Evolutionary conservation across 2,329 filamentous ascomycete genomes (phyloP).

Genomic region (Cercospora beticola): DNA sequence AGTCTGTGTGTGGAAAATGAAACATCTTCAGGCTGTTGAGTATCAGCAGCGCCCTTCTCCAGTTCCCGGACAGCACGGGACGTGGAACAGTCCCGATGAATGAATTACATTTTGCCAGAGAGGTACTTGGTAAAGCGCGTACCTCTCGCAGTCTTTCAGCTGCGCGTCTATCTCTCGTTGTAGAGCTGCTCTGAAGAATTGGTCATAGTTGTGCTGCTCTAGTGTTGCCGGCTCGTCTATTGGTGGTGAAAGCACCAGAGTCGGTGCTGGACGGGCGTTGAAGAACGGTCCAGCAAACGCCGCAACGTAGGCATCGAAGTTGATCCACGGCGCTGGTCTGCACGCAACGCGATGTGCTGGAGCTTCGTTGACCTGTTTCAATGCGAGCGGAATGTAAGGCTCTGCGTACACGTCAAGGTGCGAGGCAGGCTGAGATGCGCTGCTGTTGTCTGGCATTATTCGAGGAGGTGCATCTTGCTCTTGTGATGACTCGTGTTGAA

Average conservation of each 20-base stretch:
- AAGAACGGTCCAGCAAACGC: slow-evolving; percentile 20
- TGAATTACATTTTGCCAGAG: slow-evolving; percentile 8
- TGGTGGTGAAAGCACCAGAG: background rate
- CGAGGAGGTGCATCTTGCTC: background rate
- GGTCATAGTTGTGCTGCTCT: background rate
- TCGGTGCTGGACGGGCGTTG: background rate
- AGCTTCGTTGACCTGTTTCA: slow-evolving; percentile 21
- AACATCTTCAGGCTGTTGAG: slow-evolving; percentile 12
- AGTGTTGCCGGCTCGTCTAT: background rate
- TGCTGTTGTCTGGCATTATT: background rate
- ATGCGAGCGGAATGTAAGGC: slow-evolving; percentile 26
- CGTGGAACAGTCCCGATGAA: background rate
- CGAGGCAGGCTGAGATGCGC: background rate
- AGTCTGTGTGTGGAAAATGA: slow-evolving; percentile 19
- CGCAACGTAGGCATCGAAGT: slow-evolving; percentile 16
- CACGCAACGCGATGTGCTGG: slow-evolving; percentile 16
- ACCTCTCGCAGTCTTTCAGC: slow-evolving; percentile 24
- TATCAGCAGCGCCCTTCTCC: slow-evolving; percentile 1
- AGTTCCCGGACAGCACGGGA: background rate
- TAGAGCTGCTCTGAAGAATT: slow-evolving; percentile 16
- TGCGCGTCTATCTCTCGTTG: slow-evolving; percentile 19
- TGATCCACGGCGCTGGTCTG: slow-evolving; percentile 14
- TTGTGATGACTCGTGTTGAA: background rate
- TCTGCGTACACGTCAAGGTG: slow-evolving; percentile 28
- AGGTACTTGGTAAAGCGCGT: slow-evolving; percentile 25